A percentile compares a stretch with the other conserved stretches of the same genome.
Evolutionary conservation across 371 early-diverging fungal species (phyloP).

Genomic region (Mortierella sp.): DNA sequence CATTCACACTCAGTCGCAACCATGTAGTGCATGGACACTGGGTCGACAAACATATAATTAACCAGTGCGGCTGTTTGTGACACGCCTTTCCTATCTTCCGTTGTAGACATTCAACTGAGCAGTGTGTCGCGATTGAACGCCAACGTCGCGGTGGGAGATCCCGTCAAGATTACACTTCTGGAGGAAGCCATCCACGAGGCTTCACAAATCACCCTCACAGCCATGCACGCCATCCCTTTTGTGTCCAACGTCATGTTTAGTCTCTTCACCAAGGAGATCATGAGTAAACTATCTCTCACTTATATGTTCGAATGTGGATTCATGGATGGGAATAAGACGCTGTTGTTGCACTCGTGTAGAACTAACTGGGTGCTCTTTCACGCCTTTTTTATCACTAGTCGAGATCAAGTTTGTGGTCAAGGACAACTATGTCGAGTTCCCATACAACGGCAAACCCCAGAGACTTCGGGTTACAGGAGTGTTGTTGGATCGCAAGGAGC

Average conservation of each 20-base stretch:
- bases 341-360: background rate
- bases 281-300: slow-evolving; percentile 31
- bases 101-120: slow-evolving; percentile 58
- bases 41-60: background rate
- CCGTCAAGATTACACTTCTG: slow-evolving; percentile 35
- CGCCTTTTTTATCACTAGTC: slow-evolving; percentile 48
- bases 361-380: slow-evolving; percentile 12
- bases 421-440: slow-evolving; percentile 68
- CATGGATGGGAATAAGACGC: too few relatives aligned
- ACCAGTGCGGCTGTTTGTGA: background rate
- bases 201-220: slow-evolving; percentile 42
- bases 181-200: slow-evolving; percentile 47
- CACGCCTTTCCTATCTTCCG: background rate
- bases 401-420: slow-evolving; percentile 65
- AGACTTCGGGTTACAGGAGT: slow-evolving; percentile 59
- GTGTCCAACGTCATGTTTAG: slow-evolving; percentile 54
- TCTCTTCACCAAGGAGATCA: slow-evolving; percentile 61
- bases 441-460: slow-evolving; percentile 65
- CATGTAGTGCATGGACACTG: background rate
- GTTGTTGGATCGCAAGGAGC: slow-evolving; percentile 49
- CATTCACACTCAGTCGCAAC: background rate
- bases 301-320: background rate
- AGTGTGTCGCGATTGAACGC: slow-evolving; percentile 59
- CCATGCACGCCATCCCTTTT: slow-evolving; percentile 43
- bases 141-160: slow-evolving; percentile 60